Base-by-base conservation (phyloP, 2,329 filamentous ascomycete genomes). In the Pseudophaeomoniella oleicola region DNA sequence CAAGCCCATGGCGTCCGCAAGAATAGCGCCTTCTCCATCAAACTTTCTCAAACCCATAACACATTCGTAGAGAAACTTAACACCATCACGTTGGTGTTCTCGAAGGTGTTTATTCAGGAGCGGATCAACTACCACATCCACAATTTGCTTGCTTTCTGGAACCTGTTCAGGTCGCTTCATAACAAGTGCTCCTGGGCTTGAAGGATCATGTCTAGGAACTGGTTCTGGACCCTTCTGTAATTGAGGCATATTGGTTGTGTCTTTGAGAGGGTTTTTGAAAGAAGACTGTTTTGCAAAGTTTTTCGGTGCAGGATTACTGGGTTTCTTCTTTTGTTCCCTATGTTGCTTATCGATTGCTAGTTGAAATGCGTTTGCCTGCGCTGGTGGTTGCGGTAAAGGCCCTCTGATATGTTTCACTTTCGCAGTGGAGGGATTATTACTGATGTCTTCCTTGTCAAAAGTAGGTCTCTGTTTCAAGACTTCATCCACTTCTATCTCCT, bases 1-100 rank as follows among this genome's bases (percentile, higher is more conserved):
- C 2, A 84, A 55, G 0, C 79, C 79, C 79, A 84, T 84, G 46
- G 83, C 79, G 50, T 84, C 79, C 2, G 79, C 79, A 34, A 84
- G 60, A 40, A 84, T 75, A 3, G 77, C 78, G 16, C 78, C 78
- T 53, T 78, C 69, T 2, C 78, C 78, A 46, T 72, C 72, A 42
- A 70, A 75, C 30, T 66, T 59, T 30, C 75, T 67, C 66, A 82
- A 70, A 4, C 78, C 78, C 78, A 83, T 83, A 0, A 83, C 74
- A 50, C 78, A 82, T 54, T 83, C 78, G 48, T 84, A 84, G 31
- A 84, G 53, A 46, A 84, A 83, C 35, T 71, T 63, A 1, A 83
- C 75, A 15, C 79, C 79, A 48, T 78, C 72, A 11, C 73, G 66
- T 50, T 84, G 79, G 51, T 84, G 79, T 10, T 72, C 69, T 17